Percentiles rank a stretch among this genome's conserved stretches.
Conservation (phyloP, 2,329 filamentous ascomycete species). For the Dryadomyces quercivorus region DNA sequence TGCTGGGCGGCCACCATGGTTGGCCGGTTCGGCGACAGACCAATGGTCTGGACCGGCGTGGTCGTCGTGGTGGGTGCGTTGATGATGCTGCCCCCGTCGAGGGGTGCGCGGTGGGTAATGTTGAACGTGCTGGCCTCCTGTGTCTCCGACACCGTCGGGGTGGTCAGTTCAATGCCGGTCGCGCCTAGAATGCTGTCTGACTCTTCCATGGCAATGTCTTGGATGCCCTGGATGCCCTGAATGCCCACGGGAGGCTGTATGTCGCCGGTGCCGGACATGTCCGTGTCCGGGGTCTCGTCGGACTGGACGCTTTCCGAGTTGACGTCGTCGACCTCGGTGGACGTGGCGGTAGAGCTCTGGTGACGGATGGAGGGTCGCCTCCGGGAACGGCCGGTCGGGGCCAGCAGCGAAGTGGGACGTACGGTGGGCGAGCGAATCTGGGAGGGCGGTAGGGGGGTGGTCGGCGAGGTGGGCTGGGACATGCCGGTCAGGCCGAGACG, state of each 20-base stretch:
- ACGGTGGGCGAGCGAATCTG: slow-evolving; percentile 46
- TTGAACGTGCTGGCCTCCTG: slow-evolving; percentile 87
- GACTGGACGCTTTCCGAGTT: slow-evolving; percentile 72
- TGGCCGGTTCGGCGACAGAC: slow-evolving; percentile 62
- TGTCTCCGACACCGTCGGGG: slow-evolving; percentile 70
- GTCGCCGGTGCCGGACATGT: slow-evolving; percentile 68
- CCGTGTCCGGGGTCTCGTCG: slow-evolving; percentile 64
- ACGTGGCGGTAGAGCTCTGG: slow-evolving; percentile 54
- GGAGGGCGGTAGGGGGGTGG: slow-evolving; percentile 63
- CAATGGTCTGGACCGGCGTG: slow-evolving; percentile 34
- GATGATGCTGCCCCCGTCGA: slow-evolving; percentile 77
- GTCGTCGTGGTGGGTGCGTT: slow-evolving; percentile 50
- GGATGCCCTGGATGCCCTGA: slow-evolving; percentile 42
- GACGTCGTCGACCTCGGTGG: slow-evolving; percentile 73
- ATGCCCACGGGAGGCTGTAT: slow-evolving; percentile 73
- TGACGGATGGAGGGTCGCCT: slow-evolving; percentile 79
- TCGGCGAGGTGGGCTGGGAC: slow-evolving; percentile 88
- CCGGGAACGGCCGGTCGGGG: slow-evolving; percentile 42
- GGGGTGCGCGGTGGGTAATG: slow-evolving; percentile 73
- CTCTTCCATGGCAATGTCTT: slow-evolving; percentile 70
- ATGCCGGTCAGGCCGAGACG: slow-evolving; percentile 61
- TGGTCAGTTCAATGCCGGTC: slow-evolving; percentile 60
- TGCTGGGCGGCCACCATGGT: slow-evolving; percentile 60
- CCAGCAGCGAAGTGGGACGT: slow-evolving; percentile 39
- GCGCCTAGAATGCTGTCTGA: slow-evolving; percentile 68